Evolutionary conservation across 1,284 basidiomycete species (phyloP), one percentile per base, ranked within the genome.

Genomic region (Bjerkandera adusta): DNA sequence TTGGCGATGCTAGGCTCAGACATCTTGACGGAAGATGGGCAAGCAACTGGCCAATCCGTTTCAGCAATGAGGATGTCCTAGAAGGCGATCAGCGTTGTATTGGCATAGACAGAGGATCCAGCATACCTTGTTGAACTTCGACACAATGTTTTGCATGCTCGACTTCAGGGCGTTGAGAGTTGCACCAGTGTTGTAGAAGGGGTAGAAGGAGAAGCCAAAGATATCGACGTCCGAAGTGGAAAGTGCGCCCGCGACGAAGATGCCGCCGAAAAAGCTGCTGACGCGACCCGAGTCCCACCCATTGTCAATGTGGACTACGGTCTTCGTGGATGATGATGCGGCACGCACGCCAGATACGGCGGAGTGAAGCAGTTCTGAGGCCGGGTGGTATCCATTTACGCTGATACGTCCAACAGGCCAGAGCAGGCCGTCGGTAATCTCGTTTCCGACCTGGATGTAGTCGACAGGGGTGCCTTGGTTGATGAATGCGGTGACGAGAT

Each of bases 141-240:
- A 73, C 5, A 76, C 71, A 30, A 80, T 63, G 34, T 68, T 70
- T 24, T 70, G 73, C 53, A 85, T 62, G 36, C 73, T 77, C 4
- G 75, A 71, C 50, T 73, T 61, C 37, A 85, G 68, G 5, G 68
- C 71, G 30, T 60, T 57, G 21, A 75, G 63, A 3, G 79, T 83
- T 10, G 82, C 81, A n/a, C 69, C 68, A 5, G 77, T 70, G 33
- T 71, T 73, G 54, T 83, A 83, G 67, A 82, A 83, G 1, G 80
- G 80, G 55, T 83, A 83, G 65, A 81, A 81, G 3, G 78, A 81
- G 59, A 83, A 79, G 16, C 78, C 81, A 57, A 83, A 70, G 49
- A 81, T 66, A 56, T 83, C 81, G 43, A 83, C 65, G 50, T 83
- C 77, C 24, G 62, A 58, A 0, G 68, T 63, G 3, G 72, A 59